Evolutionary conservation across 169 alveolate genomes (phyloP).

Genomic region (Eimeria falciformis): DNA sequence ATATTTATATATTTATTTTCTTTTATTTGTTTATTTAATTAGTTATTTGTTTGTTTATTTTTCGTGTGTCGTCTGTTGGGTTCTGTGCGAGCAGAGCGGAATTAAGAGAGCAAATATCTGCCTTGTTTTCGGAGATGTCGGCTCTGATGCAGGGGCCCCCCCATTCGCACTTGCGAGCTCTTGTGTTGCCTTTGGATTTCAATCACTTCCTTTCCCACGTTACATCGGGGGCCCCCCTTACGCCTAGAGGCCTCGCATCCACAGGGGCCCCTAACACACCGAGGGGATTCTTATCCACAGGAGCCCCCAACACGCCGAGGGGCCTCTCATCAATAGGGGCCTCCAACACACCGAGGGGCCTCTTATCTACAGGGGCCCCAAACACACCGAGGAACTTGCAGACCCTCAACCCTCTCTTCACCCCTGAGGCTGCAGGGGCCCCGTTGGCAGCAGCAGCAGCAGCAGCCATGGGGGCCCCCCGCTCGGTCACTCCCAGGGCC

Average conservation of each 20-base stretch:
- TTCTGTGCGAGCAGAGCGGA: constrained; percentile 11
- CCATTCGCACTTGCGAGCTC: constrained; percentile 36
- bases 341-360: not conserved
- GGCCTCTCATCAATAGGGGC: too few species aligned
- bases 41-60: not conserved
- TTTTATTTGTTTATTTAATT: not conserved
- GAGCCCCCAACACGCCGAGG: not conserved
- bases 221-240: not conserved
- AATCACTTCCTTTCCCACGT: constrained; percentile 30
- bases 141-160: constrained; percentile 62
- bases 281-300: not conserved
- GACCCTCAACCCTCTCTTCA: not conserved
- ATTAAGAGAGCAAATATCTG: not conserved
- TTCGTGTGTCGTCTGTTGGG: not conserved
- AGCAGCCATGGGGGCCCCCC: constrained; percentile 11
- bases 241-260: constrained; percentile 24
- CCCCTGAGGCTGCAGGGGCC: constrained; percentile 46
- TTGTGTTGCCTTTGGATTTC: constrained; percentile 38
- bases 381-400: constrained; percentile 13
- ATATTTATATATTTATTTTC: too few species aligned
- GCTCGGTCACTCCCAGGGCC: not conserved
- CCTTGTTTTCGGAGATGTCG: constrained; percentile 10
- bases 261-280: constrained; percentile 4
- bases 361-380: not conserved
- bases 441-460: constrained; percentile 44